A percentile compares a stretch with the other conserved stretches of the same genome.
Evolutionary conservation across 2,329 filamentous ascomycete genomes (phyloP).

Genomic region (Daldinia eschscholtzii): DNA sequence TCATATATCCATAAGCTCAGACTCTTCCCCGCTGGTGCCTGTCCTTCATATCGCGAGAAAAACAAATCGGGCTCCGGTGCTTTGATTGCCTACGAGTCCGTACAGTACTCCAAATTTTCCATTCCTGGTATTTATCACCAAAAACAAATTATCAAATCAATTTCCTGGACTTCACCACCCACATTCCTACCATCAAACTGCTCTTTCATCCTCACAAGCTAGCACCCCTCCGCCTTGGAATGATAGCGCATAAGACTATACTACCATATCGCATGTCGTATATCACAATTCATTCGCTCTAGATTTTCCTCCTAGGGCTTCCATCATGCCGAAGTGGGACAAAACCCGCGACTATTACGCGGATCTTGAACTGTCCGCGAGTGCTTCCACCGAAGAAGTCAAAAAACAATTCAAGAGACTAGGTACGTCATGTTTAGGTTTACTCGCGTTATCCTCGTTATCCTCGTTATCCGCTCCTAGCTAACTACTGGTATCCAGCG

Average conservation of each 20-base stretch:
- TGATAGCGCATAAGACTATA: slow-evolving; percentile 26
- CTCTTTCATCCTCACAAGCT: slow-evolving; percentile 1
- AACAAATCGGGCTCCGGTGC: slow-evolving; percentile 4
- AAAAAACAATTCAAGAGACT: slow-evolving; percentile 90
- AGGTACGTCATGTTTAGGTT: slow-evolving; percentile 61
- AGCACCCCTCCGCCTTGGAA: slow-evolving; percentile 24
- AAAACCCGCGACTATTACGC: slow-evolving; percentile 84
- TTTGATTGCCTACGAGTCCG: not conserved
- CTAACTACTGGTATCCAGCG: slow-evolving; percentile 63
- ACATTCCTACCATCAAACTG: not conserved
- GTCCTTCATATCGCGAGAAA: slow-evolving; percentile 11
- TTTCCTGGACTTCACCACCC: not conserved
- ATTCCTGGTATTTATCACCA: slow-evolving; percentile 4
- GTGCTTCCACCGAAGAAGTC: slow-evolving; percentile 79
- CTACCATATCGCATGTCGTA: slow-evolving; percentile 15
- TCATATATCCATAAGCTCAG: not conserved
- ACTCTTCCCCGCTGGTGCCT: slow-evolving; percentile 9
- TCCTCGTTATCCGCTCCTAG: slow-evolving; percentile 20
- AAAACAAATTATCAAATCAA: slow-evolving; percentile 1
- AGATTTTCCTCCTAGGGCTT: slow-evolving; percentile 33
- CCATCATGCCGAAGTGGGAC: slow-evolving; percentile 76
- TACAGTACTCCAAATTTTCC: slow-evolving; percentile 7
- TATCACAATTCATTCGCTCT: slow-evolving; percentile 21
- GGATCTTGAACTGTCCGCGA: slow-evolving; percentile 78
- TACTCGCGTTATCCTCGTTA: slow-evolving; percentile 11